Evolutionary conservation across 192 early-diverging fungal genomes (phyloP).

Genomic region (Backusella parvicylindrica): DNA sequence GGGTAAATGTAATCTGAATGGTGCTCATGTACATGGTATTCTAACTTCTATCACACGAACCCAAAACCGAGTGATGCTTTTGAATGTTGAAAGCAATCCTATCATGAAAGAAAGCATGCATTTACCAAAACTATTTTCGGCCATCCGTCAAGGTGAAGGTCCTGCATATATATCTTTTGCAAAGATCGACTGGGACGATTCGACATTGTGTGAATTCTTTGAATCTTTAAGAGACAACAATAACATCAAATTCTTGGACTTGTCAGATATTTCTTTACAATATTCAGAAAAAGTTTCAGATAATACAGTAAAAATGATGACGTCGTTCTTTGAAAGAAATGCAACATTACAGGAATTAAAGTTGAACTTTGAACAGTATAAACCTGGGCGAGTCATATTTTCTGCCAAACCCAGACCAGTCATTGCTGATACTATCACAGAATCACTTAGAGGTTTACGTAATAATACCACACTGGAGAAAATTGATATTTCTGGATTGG

Average conservation of each 20-base stretch:
- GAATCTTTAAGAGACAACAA: slow-evolving; percentile 38
- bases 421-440: not conserved
- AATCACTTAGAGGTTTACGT: not conserved
- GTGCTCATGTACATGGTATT: slow-evolving; percentile 36
- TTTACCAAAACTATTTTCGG: slow-evolving; percentile 34
- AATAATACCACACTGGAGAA: not conserved
- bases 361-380: not conserved
- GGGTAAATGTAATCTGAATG: slow-evolving; percentile 42
- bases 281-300: slow-evolving; percentile 27
- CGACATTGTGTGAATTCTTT: slow-evolving; percentile 40
- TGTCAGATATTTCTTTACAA: slow-evolving; percentile 34
- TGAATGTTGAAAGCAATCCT: slow-evolving; percentile 37
- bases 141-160: slow-evolving; percentile 36
- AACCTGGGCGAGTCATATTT: not conserved
- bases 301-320: slow-evolving; percentile 39
- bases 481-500: not conserved
- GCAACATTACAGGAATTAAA: slow-evolving; percentile 29
- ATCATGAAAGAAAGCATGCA: slow-evolving; percentile 36
- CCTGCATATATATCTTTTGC: slow-evolving; percentile 36
- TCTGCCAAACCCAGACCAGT: not conserved
- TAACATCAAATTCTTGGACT: slow-evolving; percentile 34
- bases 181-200: slow-evolving; percentile 45
- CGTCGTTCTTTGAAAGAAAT: slow-evolving; percentile 31
- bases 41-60: slow-evolving; percentile 36
- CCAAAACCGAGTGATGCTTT: slow-evolving; percentile 34